A percentile compares a stretch with the other conserved stretches of the same genome.
Evolutionary conservation across 305 asterid genomes (phyloP).

Genomic region (Lippia alba): DNA sequence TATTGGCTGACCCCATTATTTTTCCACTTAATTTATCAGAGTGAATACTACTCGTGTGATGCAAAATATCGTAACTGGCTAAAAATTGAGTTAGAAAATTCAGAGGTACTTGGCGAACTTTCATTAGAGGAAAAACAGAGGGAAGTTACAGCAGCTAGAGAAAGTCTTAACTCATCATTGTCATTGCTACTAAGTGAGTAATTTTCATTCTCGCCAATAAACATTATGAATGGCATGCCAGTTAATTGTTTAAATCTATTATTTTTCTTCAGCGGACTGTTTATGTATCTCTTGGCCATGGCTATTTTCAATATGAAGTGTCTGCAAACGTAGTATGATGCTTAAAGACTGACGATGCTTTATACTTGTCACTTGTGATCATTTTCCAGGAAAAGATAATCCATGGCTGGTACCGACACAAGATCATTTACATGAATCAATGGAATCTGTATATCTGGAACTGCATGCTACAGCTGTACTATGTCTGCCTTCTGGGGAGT

Average conservation of each 20-base stretch:
- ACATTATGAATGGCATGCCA: conserved; percentile 5
- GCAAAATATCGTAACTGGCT: conserved; percentile 96
- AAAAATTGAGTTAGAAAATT: conserved; percentile 68
- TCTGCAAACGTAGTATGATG: conserved; percentile 6
- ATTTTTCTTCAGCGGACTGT: conserved; percentile 13
- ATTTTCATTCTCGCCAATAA: conserved; percentile 27
- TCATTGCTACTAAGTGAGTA: conserved; percentile 73
- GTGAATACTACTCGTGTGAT: conserved; percentile 95
- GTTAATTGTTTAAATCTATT: conserved; percentile 21
- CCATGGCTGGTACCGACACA: conserved; percentile 91
- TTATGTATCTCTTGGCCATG: neutral
- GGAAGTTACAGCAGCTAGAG: conserved; percentile 75
- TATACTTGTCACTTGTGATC: conserved; percentile 22
- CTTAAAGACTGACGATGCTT: conserved; percentile 21
- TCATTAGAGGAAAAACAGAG: conserved; percentile 81
- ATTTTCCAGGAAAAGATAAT: conserved; percentile 60
- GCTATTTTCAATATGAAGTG: conserved; percentile 13
- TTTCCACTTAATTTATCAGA: conserved; percentile 56
- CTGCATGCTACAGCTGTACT: conserved; percentile 88
- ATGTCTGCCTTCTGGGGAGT: conserved; percentile 89
- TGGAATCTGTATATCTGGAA: conserved; percentile 75
- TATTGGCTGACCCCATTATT: conserved; percentile 32
- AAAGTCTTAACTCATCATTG: conserved; percentile 72
- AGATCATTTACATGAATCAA: conserved; percentile 64
- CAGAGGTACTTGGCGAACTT: conserved; percentile 70